Conservation (phyloP, 257 asterid species). For the Capsicum rhomboideum region DNA sequence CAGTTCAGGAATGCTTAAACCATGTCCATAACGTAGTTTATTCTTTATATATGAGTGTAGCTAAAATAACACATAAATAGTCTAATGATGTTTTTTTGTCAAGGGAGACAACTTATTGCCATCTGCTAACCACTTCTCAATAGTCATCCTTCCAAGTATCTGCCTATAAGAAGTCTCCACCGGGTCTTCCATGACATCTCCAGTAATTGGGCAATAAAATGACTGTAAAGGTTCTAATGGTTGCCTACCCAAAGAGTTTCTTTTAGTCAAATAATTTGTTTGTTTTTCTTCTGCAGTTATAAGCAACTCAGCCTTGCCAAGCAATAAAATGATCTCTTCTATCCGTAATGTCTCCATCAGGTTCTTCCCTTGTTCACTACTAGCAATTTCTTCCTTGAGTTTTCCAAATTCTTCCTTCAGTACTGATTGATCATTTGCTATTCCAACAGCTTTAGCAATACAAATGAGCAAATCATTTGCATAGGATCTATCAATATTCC, state of each 20-base stretch:
- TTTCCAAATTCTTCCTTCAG: slow-evolving; percentile 19
- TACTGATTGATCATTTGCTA: slow-evolving; percentile 12
- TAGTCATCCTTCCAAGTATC: slow-evolving; percentile 31
- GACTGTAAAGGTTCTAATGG: too few relatives aligned
- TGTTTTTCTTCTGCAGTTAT: slow-evolving; percentile 23
- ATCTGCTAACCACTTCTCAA: slow-evolving; percentile 30
- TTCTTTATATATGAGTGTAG: too few relatives aligned
- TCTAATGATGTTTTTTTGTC: slow-evolving; percentile 28
- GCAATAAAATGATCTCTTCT: slow-evolving; percentile 31
- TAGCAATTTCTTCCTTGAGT: slow-evolving; percentile 17
- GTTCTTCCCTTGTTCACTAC: slow-evolving; percentile 7
- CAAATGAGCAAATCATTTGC: slow-evolving; percentile 22
- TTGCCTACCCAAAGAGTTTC: too few relatives aligned
- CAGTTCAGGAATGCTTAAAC: too few relatives aligned
- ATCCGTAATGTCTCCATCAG: slow-evolving; percentile 19
- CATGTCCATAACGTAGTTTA: too few relatives aligned
- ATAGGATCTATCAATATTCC: slow-evolving; percentile 27
- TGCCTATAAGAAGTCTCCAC: slow-evolving; percentile 22
- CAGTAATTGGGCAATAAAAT: too few relatives aligned
- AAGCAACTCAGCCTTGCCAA: slow-evolving; percentile 28
- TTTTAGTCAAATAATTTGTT: too few relatives aligned
- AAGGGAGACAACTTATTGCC: slow-evolving; percentile 30
- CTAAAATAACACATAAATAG: too few relatives aligned
- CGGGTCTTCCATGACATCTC: too few relatives aligned
- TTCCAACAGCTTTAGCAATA: slow-evolving; percentile 24